Evolutionary conservation across 495 filamentous ascomycete species (phyloP).

Genomic region (Penicillium macrosclerotiorum): DNA sequence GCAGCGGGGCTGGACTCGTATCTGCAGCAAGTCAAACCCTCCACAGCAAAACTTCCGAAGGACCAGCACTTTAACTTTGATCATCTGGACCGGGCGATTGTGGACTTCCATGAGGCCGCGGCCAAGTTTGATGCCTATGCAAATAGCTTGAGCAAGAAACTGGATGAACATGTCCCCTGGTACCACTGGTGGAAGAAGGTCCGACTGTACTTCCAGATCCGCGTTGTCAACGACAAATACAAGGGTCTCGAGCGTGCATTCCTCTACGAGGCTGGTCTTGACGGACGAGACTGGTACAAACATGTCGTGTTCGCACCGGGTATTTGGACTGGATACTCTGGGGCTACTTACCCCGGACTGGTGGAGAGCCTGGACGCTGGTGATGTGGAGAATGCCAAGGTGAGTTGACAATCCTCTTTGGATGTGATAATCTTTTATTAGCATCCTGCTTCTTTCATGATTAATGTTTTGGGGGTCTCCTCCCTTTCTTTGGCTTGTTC

Average conservation of each 20-base stretch:
- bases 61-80: slow-evolving; percentile 40
- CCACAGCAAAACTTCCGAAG: slow-evolving; percentile 30
- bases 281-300: slow-evolving; percentile 63
- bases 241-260: slow-evolving; percentile 63
- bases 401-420: slow-evolving; percentile 18
- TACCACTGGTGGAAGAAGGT: slow-evolving; percentile 73
- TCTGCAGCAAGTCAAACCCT: slow-evolving; percentile 52
- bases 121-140: slow-evolving; percentile 53
- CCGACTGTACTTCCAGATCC: slow-evolving; percentile 54
- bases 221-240: slow-evolving; percentile 57
- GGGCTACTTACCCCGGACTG: slow-evolving; percentile 64
- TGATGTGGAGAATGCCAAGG: slow-evolving; percentile 46
- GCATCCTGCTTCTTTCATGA: no score
- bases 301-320: slow-evolving; percentile 74
- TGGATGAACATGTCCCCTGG: slow-evolving; percentile 62
- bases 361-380: slow-evolving; percentile 58
- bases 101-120: slow-evolving; percentile 44
- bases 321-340: slow-evolving; percentile 85
- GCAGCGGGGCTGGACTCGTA: slow-evolving; percentile 44
- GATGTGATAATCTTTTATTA: background rate
- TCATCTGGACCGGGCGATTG: slow-evolving; percentile 46
- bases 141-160: slow-evolving; percentile 48
- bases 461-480: no score
- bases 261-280: slow-evolving; percentile 55
- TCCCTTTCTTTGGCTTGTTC: no score